Conservation (phyloP, 768 basidiomycete species). For the Suillus discolor region DNA sequence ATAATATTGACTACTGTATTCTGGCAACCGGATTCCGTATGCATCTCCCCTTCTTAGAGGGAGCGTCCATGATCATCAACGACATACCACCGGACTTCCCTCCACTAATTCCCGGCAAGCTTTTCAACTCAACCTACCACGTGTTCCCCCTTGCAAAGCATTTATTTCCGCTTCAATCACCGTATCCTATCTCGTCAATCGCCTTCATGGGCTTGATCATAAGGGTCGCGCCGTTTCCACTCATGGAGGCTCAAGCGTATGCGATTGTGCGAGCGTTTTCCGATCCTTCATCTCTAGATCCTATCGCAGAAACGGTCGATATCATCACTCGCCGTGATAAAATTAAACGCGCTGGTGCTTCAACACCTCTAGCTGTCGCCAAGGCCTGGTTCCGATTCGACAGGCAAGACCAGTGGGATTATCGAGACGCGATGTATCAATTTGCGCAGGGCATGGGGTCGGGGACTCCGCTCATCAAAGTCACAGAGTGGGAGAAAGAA, state of each 20-base stretch:
- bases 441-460: slow-evolving; percentile 41
- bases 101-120: slow-evolving; percentile 44
- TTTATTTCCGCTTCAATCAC: slow-evolving; percentile 60
- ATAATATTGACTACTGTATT: slow-evolving; percentile 61
- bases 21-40: slow-evolving; percentile 78
- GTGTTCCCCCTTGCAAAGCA: slow-evolving; percentile 75
- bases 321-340: slow-evolving; percentile 51
- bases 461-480: slow-evolving; percentile 35
- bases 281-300: slow-evolving; percentile 51
- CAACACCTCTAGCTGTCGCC: slow-evolving; percentile 44
- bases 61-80: slow-evolving; percentile 34
- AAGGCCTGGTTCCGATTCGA: slow-evolving; percentile 59
- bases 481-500: slow-evolving; percentile 60
- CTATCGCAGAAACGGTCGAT: slow-evolving; percentile 47
- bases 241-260: slow-evolving; percentile 77
- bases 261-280: slow-evolving; percentile 60
- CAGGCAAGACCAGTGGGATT: slow-evolving; percentile 61
- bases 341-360: slow-evolving; percentile 36
- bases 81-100: slow-evolving; percentile 47
- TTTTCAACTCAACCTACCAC: slow-evolving; percentile 66
- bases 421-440: slow-evolving; percentile 59
- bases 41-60: slow-evolving; percentile 61
- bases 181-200: slow-evolving; percentile 50
- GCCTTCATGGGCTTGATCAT: slow-evolving; percentile 68
- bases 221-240: slow-evolving; percentile 70